phyloP scores from a whole-genome alignment of 306 rosid species.

The Alnus rubra region DNA sequence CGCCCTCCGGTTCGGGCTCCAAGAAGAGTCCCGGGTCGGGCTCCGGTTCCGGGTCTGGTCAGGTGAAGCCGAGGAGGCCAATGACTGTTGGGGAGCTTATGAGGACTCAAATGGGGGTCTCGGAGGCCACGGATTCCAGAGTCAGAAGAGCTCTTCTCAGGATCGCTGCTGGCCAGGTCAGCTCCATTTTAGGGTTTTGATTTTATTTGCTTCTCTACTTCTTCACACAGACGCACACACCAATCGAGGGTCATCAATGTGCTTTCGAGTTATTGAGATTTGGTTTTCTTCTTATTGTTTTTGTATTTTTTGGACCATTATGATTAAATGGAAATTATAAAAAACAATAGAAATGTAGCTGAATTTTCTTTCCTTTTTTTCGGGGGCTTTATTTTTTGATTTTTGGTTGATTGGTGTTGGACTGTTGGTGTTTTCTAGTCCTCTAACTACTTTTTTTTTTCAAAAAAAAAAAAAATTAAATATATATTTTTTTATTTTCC shows the following conservation, averaged over 20 bases:
- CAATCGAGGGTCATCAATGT: neutral
- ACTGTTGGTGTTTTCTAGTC: slow-evolving; percentile 22
- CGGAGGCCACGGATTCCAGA: slow-evolving; percentile 90
- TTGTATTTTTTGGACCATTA: neutral
- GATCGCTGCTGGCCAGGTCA: slow-evolving; percentile 92
- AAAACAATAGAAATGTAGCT: neutral
- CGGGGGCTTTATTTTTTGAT: neutral
- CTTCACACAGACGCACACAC: slow-evolving; percentile 4
- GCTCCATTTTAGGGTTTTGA: slow-evolving; percentile 5
- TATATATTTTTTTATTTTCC: neutral
- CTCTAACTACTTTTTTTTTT: neutral
- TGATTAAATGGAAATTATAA: neutral
- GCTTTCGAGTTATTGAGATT: neutral
- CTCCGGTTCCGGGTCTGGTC: slow-evolving; percentile 46
- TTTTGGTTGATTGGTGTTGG: slow-evolving; percentile 26
- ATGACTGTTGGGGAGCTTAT: slow-evolving; percentile 93
- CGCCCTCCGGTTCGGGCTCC: slow-evolving; percentile 77
- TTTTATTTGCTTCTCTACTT: slow-evolving; percentile 1
- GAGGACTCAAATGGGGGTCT: slow-evolving; percentile 95
- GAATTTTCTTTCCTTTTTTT: neutral
- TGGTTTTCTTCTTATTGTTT: neutral
- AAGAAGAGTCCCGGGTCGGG: slow-evolving; percentile 80
- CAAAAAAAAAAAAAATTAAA: too few species aligned
- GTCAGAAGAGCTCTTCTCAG: slow-evolving; percentile 85
- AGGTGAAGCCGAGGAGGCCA: slow-evolving; percentile 61